Evolutionary conservation across 768 basidiomycete species (phyloP).

Genomic region (Phanerochaete carnosa): DNA sequence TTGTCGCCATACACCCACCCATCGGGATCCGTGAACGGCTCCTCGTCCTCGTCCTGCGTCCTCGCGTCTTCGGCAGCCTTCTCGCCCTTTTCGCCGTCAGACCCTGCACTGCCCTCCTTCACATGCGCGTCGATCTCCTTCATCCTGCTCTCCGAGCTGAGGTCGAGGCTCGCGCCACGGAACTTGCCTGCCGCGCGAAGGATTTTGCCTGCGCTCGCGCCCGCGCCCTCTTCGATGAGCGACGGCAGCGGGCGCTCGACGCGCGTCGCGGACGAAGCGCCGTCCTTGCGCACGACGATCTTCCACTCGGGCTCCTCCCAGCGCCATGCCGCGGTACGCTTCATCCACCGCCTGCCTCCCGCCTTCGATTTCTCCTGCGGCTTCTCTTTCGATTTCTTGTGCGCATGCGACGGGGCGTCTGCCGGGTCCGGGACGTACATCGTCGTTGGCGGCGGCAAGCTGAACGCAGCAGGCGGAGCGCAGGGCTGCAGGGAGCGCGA

Average conservation of each 20-base stretch:
- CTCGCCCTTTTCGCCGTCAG: background rate
- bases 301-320: slow-evolving; percentile 95
- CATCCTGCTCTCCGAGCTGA: slow-evolving; percentile 7
- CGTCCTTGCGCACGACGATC: slow-evolving; percentile 59
- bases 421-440: slow-evolving; percentile 44
- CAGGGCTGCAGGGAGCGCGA: slow-evolving; percentile 53
- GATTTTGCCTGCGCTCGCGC: slow-evolving; percentile 51
- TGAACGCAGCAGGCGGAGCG: slow-evolving; percentile 66
- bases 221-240: slow-evolving; percentile 42
- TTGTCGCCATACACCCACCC: slow-evolving; percentile 96
- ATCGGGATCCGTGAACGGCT: slow-evolving; percentile 70
- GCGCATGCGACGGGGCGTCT: background rate
- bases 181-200: slow-evolving; percentile 51
- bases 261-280: slow-evolving; percentile 46
- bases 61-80: slow-evolving; percentile 9
- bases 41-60: slow-evolving; percentile 38
- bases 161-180: slow-evolving; percentile 36
- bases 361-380: slow-evolving; percentile 13
- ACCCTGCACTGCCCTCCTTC: slow-evolving; percentile 31
- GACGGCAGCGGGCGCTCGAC: slow-evolving; percentile 60
- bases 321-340: slow-evolving; percentile 76
- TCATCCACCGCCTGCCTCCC: slow-evolving; percentile 38
- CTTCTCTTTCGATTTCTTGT: slow-evolving; percentile 14
- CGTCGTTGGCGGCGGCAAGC: slow-evolving; percentile 60
- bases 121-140: slow-evolving; percentile 22